Conservation (phyloP, 768 basidiomycete species). For the Crassisporium funariophilum region DNA sequence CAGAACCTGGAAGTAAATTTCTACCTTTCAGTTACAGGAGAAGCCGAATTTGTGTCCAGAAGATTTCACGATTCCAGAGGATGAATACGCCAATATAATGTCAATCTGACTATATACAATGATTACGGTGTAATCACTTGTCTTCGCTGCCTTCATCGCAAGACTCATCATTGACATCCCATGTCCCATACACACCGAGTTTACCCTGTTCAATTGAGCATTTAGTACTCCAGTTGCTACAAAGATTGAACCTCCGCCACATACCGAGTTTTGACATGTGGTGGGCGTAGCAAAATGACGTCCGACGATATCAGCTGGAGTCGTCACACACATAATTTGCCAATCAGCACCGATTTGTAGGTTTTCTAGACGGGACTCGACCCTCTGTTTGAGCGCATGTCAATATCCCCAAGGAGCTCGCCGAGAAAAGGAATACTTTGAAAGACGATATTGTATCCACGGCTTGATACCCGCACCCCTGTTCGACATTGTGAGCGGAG, state of each 20-base stretch:
- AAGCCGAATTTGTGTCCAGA: too few relatives aligned
- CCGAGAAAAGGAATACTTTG: conserved; percentile 9
- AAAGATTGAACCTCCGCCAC: neutral
- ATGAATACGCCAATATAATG: too few relatives aligned
- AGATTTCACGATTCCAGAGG: too few relatives aligned
- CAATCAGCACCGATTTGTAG: conserved; percentile 27
- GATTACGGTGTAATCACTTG: too few relatives aligned
- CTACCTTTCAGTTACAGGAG: too few relatives aligned
- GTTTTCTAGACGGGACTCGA: conserved; percentile 26
- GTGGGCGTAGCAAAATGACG: conserved; percentile 22
- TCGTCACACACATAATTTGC: conserved; percentile 35
- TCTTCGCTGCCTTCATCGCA: too few relatives aligned
- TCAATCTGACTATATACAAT: too few relatives aligned
- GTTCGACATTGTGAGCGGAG: neutral
- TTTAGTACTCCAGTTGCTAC: neutral
- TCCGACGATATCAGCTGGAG: conserved; percentile 29
- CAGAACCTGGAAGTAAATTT: too few relatives aligned
- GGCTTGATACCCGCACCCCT: conserved; percentile 20
- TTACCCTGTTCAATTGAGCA: conserved; percentile 3
- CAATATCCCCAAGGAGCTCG: neutral
- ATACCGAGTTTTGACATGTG: conserved; percentile 23
- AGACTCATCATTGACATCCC: conserved; percentile 15
- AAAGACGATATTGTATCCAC: conserved; percentile 1
- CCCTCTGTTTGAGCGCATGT: conserved; percentile 13
- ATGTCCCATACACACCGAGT: conserved; percentile 12